Conservation (phyloP, 768 basidiomycete species). For the Imleria badia region DNA sequence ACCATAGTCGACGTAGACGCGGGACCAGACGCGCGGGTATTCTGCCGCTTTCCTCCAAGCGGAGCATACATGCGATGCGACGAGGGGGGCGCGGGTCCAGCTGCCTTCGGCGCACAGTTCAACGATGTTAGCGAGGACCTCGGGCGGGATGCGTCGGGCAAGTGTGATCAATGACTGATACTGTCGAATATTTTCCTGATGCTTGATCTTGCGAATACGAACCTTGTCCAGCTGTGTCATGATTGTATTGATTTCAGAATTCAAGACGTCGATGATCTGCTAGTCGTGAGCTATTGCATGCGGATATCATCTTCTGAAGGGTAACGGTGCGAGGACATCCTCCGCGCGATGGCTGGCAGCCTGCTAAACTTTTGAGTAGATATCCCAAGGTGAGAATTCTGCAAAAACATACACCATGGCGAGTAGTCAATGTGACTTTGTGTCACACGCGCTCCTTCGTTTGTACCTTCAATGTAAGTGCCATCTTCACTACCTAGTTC, state of each 20-base stretch:
- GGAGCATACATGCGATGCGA: conserved; percentile 57
- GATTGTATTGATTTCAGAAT: conserved; percentile 44
- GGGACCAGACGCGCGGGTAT: conserved; percentile 57
- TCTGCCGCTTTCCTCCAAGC: conserved; percentile 55
- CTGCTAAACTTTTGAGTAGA: conserved; percentile 6
- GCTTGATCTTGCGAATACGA: conserved; percentile 41
- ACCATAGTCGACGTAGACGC: conserved; percentile 51
- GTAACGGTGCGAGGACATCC: conserved; percentile 17
- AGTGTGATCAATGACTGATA: conserved; percentile 51
- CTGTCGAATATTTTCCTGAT: conserved; percentile 43
- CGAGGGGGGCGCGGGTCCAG: conserved; percentile 55
- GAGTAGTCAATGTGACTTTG: conserved; percentile 13
- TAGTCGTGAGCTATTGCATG: conserved; percentile 39
- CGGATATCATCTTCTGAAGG: conserved; percentile 23
- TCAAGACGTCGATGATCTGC: conserved; percentile 38
- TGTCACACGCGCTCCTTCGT: conserved; percentile 10
- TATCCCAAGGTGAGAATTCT: neutral
- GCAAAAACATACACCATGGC: conserved; percentile 10
- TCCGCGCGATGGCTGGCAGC: conserved; percentile 7
- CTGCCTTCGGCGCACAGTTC: conserved; percentile 48
- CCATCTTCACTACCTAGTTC: neutral
- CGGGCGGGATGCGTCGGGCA: conserved; percentile 54
- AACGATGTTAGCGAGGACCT: conserved; percentile 55
- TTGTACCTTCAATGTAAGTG: conserved; percentile 20
- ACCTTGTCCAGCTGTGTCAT: conserved; percentile 41